Base-by-base conservation (phyloP, 208 protist genomes). In the Leishmania major region DNA sequence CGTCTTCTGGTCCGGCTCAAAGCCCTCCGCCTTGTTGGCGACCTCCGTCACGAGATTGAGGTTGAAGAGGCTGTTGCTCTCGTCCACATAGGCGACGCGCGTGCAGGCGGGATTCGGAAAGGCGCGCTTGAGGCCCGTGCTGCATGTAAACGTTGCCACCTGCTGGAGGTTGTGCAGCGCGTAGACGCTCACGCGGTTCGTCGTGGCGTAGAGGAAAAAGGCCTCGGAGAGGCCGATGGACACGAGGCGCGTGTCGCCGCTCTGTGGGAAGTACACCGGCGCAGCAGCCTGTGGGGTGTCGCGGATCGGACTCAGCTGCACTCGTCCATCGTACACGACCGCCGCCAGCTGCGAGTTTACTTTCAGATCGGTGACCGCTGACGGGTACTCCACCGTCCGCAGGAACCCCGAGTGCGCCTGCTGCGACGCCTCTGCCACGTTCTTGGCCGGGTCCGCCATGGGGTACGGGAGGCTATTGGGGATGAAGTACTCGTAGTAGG, bases 161-260 rank as follows among this genome's bases (percentile, higher is more conserved):
- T 87, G 88, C 74, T 96, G 90, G 84, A 96, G 90, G 81, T 98
- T 98, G 13, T 90, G 80, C 28, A 99, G 88, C 13, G 93, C 92
- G 55, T 98, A 85, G 45, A 98, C 92, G 71, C 76, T 84, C 37
- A 99, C 90, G 67, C 91, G 91, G 35, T 90, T 96, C 25, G 75
- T 79, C 3, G 86, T 92, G 4, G 96, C 98, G 88, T 98, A 99
- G 15, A 99, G 91, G 73, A 99, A 90, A 69, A 99, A 98, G 25
- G 95, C 80, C 77, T 97, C 91, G 35, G 96, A 98, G 45, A 99
- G 91, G 19, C 87, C 90, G 4, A 99, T 75, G 49, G 92, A 86
- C 75, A 95, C 94, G 71, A 99, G 90, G 37, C 80, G 83, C 35
- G 84, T 81, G 37, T 88, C 90, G 55, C 90, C 77, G 77, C 78